These are phyloP conservation scores for Microcyclospora pomicola DNA, from an alignment of 2,329 filamentous ascomycete genomes.

Conservation along the genomic window DNA sequence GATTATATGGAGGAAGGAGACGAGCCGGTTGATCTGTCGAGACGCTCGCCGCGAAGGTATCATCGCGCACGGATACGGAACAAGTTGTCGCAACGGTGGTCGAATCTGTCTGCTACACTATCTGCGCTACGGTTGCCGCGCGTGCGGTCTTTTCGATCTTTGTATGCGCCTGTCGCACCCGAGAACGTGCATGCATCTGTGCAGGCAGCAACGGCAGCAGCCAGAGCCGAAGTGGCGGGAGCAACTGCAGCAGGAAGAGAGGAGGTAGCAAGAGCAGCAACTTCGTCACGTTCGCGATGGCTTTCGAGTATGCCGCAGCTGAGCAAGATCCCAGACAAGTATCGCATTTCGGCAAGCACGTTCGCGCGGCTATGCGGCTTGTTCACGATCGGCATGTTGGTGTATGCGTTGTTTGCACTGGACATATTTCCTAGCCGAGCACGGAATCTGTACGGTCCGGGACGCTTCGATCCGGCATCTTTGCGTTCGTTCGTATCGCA, in stretches of 20 bases:
- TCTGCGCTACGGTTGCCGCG: constrained; percentile 39
- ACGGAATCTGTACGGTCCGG: constrained; percentile 26
- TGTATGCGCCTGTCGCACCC: constrained; percentile 21
- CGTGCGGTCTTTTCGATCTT: constrained; percentile 27
- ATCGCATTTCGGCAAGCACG: constrained; percentile 46
- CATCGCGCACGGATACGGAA: constrained; percentile 29
- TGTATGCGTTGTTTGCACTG: constrained; percentile 77
- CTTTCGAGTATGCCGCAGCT: constrained; percentile 5
- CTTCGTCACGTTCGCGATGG: constrained; percentile 8
- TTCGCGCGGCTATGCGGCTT: constrained; percentile 62
- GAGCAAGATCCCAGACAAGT: constrained; percentile 33
- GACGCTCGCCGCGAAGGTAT: constrained; percentile 17
- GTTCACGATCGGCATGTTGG: constrained; percentile 57
- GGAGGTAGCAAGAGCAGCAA: constrained; percentile 1
- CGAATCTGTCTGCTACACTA: constrained; percentile 42
- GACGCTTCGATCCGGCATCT: constrained; percentile 61
- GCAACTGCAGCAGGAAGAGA: constrained; percentile 1
- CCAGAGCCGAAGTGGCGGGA: constrained; percentile 1
- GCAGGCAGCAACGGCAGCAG: too few relatives aligned
- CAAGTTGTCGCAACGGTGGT: constrained; percentile 44
- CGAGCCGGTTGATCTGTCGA: constrained; percentile 7
- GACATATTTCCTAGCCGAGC: constrained; percentile 64
- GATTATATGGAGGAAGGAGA: constrained; percentile 53
- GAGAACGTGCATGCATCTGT: constrained; percentile 2
- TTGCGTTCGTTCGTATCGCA: constrained; percentile 59